These are phyloP conservation scores for Alectoria sarmentosa DNA, from an alignment of 495 filamentous ascomycete genomes.

Conservation along the genomic window DNA sequence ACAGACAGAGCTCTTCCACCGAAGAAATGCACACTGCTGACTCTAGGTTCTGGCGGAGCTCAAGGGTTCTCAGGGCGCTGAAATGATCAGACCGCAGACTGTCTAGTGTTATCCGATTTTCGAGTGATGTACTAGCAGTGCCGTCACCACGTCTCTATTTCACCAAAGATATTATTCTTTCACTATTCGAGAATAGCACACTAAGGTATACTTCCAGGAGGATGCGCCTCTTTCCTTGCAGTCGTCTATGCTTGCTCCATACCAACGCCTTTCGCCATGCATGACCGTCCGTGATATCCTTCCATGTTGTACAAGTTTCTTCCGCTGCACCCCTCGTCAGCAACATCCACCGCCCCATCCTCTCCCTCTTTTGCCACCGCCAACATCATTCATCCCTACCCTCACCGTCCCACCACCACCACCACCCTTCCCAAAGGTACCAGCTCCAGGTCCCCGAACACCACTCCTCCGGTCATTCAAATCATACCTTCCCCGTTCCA, in stretches of 20 bases:
- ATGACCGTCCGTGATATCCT: not conserved
- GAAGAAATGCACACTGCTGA: not conserved
- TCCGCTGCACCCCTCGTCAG: constrained; percentile 22
- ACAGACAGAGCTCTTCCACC: constrained; percentile 1
- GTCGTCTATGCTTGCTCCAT: not conserved
- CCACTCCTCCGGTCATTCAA: constrained; percentile 88
- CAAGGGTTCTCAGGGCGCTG: not conserved
- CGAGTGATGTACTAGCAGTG: not conserved
- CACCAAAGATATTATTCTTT: not conserved
- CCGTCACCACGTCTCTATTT: not conserved
- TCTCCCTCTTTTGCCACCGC: constrained; percentile 39
- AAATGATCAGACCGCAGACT: not conserved
- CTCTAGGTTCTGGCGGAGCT: not conserved
- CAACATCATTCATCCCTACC: constrained; percentile 34
- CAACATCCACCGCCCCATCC: constrained; percentile 45
- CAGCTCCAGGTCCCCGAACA: constrained; percentile 69
- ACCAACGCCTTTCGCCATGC: constrained; percentile 18
- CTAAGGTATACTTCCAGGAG: not conserved
- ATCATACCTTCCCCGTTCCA: constrained; percentile 88
- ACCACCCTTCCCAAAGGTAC: constrained; percentile 34
- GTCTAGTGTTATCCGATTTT: not conserved
- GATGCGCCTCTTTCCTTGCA: not conserved
- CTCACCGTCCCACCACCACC: constrained; percentile 47
- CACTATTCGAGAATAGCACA: not conserved
- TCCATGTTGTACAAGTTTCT: not conserved